These are phyloP conservation scores for Saxispiralis lemnorum DNA, from an alignment of 495 filamentous ascomycete genomes.

Conservation along the genomic window DNA sequence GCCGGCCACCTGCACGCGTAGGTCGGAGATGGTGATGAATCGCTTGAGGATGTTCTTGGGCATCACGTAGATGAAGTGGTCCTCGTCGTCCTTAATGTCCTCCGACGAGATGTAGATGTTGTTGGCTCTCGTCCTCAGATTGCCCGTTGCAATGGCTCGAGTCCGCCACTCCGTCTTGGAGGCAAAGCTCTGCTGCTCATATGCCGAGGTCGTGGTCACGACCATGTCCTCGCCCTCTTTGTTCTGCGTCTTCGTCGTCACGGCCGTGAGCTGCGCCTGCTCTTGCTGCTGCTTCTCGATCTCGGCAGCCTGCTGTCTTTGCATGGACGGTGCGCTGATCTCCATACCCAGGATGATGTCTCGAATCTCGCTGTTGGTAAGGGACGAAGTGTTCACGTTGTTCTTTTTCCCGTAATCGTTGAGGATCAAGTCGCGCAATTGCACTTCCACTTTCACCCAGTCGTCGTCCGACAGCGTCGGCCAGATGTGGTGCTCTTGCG, in stretches of 20 bases:
- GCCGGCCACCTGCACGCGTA: slow-evolving; percentile 88
- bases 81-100: slow-evolving; percentile 64
- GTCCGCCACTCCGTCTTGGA: slow-evolving; percentile 99
- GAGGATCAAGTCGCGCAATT: slow-evolving; percentile 84
- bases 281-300: slow-evolving; percentile 98
- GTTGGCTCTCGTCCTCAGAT: slow-evolving; percentile 84
- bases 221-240: slow-evolving; percentile 95
- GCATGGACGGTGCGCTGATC: slow-evolving; percentile 93
- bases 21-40: slow-evolving; percentile 95
- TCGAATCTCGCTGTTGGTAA: slow-evolving; percentile 90
- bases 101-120: slow-evolving; percentile 97
- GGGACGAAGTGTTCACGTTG: slow-evolving; percentile 91
- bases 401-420: slow-evolving; percentile 99
- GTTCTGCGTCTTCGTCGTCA: slow-evolving; percentile 97
- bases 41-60: slow-evolving; percentile 97
- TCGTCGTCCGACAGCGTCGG: slow-evolving; percentile 86
- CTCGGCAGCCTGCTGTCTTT: slow-evolving; percentile 94
- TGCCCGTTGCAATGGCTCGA: slow-evolving; percentile 86
- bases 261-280: slow-evolving; percentile 86
- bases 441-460: slow-evolving; percentile 97
- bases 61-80: slow-evolving; percentile 88
- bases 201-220: slow-evolving; percentile 92
- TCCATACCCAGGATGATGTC: slow-evolving; percentile 99
- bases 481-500: slow-evolving; percentile 98
- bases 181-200: slow-evolving; percentile 91